Conservation (phyloP, 2,329 filamentous ascomycete genomes). For the Fusarium verrucosum region DNA sequence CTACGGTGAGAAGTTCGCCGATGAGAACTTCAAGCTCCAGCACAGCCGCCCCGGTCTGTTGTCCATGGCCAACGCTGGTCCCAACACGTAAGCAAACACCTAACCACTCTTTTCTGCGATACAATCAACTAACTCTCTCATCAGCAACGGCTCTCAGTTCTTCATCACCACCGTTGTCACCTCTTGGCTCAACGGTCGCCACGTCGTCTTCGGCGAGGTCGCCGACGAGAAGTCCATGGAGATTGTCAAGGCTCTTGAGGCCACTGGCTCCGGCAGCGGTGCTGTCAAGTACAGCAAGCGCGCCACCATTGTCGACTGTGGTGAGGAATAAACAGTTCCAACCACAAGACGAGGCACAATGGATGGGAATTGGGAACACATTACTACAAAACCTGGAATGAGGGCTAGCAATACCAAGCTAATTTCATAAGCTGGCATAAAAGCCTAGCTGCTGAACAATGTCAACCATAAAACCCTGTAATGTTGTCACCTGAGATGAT, state of each 20-base stretch:
- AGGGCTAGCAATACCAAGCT: constrained; percentile 34
- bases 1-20: constrained; percentile 92
- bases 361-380: constrained; percentile 27
- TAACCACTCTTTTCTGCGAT: neutral
- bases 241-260: constrained; percentile 70
- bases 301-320: constrained; percentile 66
- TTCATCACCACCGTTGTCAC: constrained; percentile 95
- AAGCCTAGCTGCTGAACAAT: constrained; percentile 34
- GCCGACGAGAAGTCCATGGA: constrained; percentile 58
- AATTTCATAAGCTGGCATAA: constrained; percentile 27
- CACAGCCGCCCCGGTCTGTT: constrained; percentile 81
- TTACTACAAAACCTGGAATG: constrained; percentile 32
- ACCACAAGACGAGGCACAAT: constrained; percentile 9
- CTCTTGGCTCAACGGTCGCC: constrained; percentile 82
- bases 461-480: constrained; percentile 32
- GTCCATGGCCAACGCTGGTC: constrained; percentile 95
- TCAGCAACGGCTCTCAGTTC: constrained; percentile 97
- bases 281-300: constrained; percentile 67
- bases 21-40: constrained; percentile 87
- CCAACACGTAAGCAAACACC: constrained; percentile 79
- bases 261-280: constrained; percentile 65
- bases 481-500: neutral
- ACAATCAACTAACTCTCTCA: constrained; percentile 39
- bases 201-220: constrained; percentile 87
- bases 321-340: constrained; percentile 55